Base-by-base conservation (phyloP, 331 rosid species). In the Pyrus hybrid region DNA sequence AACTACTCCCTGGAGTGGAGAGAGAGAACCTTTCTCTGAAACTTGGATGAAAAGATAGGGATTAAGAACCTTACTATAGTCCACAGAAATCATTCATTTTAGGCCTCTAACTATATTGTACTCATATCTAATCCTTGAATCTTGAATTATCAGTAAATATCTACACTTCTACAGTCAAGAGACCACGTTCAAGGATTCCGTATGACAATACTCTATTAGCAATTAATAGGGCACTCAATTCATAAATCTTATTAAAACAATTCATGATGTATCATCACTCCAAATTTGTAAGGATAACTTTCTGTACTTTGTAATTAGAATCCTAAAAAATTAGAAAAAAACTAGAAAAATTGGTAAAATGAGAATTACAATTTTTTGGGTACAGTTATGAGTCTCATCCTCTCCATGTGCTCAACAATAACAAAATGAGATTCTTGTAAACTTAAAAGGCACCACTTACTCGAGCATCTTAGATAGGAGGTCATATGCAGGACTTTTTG, bases 391-490 rank as follows among this genome's bases (percentile, higher is more conserved):
- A 25, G 41, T 14, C 9, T 37, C 57, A 72, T 35, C 7, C 64
- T 37, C 68, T 33, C 68, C 41, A 8, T 72, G n/a, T 72, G 22
- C 41, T 35, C 26, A 35, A 37, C 18, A 72, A 28, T 58, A 29
- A 71, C 47, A 30, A 70, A 70, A 51, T 62, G 14, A 49, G 66
- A 49, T 64, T 70, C 53, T 41, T 60, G 72, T 9, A 83, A 81
- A 53, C 47, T 32, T 45, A 53, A 79, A 80, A 76, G 79, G 82
- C 60, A 85, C 54, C 85, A 89, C 97, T 82, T 91, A 94, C 99
- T 94, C 99, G 2, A 94, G 97, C 99, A 94, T 94, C 91, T 80
- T 94, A 73, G 99, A 90, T 72, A 94, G 82, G 69, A 94, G 99
- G 82, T 92, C 99, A 70, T 80, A 94, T 67, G 97, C 93, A 79